A percentile compares a stretch with the other conserved stretches of the same genome.
These are phyloP conservation scores for Trichocladium antarcticum DNA, from an alignment of 495 filamentous ascomycete genomes.

Conservation along the genomic window DNA sequence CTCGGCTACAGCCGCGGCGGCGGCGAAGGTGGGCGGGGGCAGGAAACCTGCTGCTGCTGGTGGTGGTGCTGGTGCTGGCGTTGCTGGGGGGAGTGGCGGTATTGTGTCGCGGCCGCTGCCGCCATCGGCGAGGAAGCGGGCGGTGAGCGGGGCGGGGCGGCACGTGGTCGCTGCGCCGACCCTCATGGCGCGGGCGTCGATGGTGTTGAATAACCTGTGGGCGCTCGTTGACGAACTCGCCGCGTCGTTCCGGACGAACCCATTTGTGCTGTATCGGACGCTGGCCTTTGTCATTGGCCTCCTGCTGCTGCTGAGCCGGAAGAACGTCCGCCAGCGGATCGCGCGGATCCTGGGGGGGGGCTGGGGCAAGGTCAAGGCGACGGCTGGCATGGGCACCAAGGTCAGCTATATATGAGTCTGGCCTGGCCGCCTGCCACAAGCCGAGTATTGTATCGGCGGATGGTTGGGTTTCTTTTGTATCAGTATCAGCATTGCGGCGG, in stretches of 20 bases:
- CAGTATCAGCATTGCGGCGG: neutral
- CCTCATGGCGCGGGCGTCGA: constrained; percentile 39
- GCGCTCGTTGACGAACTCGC: constrained; percentile 52
- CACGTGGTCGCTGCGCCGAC: constrained; percentile 23
- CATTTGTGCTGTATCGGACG: constrained; percentile 60
- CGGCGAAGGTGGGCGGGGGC: neutral
- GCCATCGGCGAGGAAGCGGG: constrained; percentile 21
- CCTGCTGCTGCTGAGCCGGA: constrained; percentile 61
- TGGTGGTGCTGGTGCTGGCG: neutral
- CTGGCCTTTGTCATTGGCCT: constrained; percentile 76
- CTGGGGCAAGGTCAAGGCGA: constrained; percentile 76
- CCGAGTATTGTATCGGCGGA: neutral
- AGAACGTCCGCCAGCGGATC: constrained; percentile 64
- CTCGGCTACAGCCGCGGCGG: neutral
- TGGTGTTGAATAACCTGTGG: constrained; percentile 44
- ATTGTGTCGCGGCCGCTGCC: constrained; percentile 12
- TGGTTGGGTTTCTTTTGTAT: constrained; percentile 3
- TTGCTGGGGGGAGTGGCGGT: neutral
- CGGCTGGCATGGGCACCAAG: constrained; percentile 94
- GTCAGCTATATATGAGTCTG: constrained; percentile 68
- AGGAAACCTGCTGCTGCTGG: too few relatives aligned
- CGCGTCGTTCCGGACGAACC: constrained; percentile 55
- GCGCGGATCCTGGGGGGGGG: constrained; percentile 51
- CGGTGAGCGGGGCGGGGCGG: neutral
- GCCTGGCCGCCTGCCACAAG: neutral